phyloP scores from a whole-genome alignment of 352 stramenopile species.

The Phytophthora pini region DNA sequence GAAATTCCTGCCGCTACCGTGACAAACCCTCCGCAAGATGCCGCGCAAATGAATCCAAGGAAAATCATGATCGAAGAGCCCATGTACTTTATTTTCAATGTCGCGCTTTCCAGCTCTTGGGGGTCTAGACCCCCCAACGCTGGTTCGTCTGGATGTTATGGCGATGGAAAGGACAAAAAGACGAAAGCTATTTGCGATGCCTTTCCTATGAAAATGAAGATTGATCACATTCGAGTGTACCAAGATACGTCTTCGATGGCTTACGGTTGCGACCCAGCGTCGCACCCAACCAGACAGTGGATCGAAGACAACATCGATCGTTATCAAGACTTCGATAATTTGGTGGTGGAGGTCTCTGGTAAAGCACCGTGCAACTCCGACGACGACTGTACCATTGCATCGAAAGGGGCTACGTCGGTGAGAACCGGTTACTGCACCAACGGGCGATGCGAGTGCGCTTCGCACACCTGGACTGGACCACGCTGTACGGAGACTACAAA shows the following conservation, averaged over 20 bases:
- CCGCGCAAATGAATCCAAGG: constrained; percentile 57
- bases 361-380: constrained; percentile 41
- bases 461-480: constrained; percentile 39
- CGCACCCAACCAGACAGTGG: constrained; percentile 55
- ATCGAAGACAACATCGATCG: constrained; percentile 56
- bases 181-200: constrained; percentile 55
- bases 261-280: constrained; percentile 47
- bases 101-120: constrained; percentile 67
- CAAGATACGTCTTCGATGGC: constrained; percentile 45
- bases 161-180: constrained; percentile 32
- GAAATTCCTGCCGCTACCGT: constrained; percentile 19
- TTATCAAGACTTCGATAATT: constrained; percentile 51
- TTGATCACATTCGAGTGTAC: constrained; percentile 35
- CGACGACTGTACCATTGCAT: constrained; percentile 49
- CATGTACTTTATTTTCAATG: constrained; percentile 88
- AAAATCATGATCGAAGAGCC: constrained; percentile 84
- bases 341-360: constrained; percentile 39
- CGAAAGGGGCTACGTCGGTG: constrained; percentile 17
- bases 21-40: constrained; percentile 57
- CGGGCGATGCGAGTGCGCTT: constrained; percentile 32
- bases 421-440: constrained; percentile 35
- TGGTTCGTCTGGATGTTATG: constrained; percentile 35
- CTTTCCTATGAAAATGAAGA: constrained; percentile 67
- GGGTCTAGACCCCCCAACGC: constrained; percentile 65
- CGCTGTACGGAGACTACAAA: constrained; percentile 35